Percentiles rank a stretch among this genome's conserved stretches.
These are phyloP conservation scores for Aureobasidium leucospermi DNA, from an alignment of 2,329 filamentous ascomycete species.

Conservation along the genomic window DNA sequence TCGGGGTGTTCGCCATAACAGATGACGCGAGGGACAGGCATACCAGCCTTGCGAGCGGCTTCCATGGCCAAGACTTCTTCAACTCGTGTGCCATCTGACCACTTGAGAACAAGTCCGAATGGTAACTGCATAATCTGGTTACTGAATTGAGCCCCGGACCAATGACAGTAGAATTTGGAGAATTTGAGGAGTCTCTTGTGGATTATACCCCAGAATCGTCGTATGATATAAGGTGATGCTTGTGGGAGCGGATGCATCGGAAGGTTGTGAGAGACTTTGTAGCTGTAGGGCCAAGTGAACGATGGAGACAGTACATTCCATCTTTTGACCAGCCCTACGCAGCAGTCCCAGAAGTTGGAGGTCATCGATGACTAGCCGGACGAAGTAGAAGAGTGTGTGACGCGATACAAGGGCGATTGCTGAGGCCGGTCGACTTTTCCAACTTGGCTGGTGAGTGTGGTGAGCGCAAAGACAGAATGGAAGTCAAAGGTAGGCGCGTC, in stretches of 20 bases:
- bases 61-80: not conserved
- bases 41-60: not conserved
- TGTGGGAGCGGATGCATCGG: not conserved
- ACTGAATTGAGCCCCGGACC: not conserved
- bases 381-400: no score
- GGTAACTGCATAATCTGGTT: slow-evolving; percentile 11
- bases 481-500: no score
- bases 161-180: not conserved
- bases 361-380: no score
- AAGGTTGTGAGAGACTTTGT: not conserved
- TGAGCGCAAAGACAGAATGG: no score
- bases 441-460: no score
- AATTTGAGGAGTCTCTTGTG: not conserved
- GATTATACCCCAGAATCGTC: not conserved
- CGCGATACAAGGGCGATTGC: no score
- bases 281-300: not conserved
- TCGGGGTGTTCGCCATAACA: not conserved
- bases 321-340: no score
- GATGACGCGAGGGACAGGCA: not conserved
- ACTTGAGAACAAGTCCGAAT: slow-evolving; percentile 7
- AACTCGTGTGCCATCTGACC: not conserved
- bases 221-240: not conserved
- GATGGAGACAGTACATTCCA: not conserved
- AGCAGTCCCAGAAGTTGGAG: no score
- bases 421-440: no score